Evolutionary conservation across 1,284 basidiomycete genomes (phyloP).

Genomic region (Fomitopsis pinicola): DNA sequence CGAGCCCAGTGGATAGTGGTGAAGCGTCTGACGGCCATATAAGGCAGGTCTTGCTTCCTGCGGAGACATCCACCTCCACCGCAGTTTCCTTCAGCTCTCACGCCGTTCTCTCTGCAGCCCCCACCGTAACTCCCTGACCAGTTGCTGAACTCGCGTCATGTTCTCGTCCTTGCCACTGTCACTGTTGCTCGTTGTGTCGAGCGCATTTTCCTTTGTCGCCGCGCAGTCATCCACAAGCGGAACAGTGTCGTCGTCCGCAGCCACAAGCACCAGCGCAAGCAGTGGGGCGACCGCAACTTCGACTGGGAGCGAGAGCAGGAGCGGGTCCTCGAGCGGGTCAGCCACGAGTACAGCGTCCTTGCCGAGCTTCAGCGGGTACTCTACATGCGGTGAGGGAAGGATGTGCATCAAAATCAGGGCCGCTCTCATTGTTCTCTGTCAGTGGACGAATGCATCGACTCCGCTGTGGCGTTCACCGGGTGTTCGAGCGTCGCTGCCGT

Average conservation of each 20-base stretch:
- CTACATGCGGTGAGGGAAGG: conserved; percentile 5
- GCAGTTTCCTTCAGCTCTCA: background rate
- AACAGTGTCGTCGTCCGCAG: background rate
- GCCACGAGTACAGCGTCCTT: conserved; percentile 7
- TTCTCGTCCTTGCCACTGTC: background rate
- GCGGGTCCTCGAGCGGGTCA: background rate
- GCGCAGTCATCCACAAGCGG: background rate
- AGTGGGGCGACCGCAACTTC: background rate
- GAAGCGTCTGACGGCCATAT: background rate
- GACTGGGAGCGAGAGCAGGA: background rate
- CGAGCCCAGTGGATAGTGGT: background rate
- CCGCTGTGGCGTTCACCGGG: conserved; percentile 18
- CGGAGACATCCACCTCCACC: background rate
- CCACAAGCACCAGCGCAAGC: background rate
- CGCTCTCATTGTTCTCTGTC: background rate
- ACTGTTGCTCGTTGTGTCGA: background rate
- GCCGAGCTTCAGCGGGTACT: conserved; percentile 7
- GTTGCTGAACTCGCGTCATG: background rate
- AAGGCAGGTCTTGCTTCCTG: background rate
- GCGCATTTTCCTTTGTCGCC: background rate
- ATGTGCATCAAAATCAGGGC: background rate
- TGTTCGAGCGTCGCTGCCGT: conserved; percentile 24
- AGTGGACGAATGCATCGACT: conserved; percentile 23
- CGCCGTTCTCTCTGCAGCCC: background rate
- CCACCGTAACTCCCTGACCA: background rate